phyloP scores from a whole-genome alignment of 306 rosid species.

The Cotoneaster glaucophyllus region DNA sequence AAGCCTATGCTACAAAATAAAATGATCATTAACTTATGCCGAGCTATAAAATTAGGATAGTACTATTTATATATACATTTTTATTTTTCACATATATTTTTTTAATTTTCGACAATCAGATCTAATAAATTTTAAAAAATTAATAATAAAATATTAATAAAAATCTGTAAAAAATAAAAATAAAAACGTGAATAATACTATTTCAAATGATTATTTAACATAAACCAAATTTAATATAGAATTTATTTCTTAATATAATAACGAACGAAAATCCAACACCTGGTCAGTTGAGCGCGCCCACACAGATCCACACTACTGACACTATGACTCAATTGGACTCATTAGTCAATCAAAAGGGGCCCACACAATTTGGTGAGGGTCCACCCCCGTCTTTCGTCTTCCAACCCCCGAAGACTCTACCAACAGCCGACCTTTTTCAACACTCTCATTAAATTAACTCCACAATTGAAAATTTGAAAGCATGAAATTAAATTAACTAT shows the following conservation, averaged over 20 bases:
- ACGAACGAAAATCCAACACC: neutral
- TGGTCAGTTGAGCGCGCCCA: neutral
- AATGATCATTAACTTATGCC: neutral
- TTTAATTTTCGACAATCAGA: too few relatives aligned
- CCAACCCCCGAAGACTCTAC: neutral
- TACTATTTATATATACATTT: too few relatives aligned
- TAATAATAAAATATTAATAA: too few relatives aligned
- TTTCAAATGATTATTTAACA: too few relatives aligned
- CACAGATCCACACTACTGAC: neutral
- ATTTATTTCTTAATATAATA: too few relatives aligned
- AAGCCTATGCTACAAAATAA: neutral
- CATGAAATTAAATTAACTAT: too few relatives aligned
- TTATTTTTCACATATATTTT: too few relatives aligned
- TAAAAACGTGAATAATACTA: too few relatives aligned
- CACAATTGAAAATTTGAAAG: neutral
- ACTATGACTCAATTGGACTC: neutral
- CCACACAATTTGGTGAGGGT: constrained; percentile 25
- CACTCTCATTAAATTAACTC: too few relatives aligned
- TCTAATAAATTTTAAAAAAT: fast-evolving
- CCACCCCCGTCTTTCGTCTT: neutral
- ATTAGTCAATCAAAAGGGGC: constrained; percentile 5
- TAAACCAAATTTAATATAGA: too few relatives aligned
- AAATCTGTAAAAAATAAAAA: too few relatives aligned
- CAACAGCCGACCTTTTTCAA: neutral
- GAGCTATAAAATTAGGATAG: too few relatives aligned